Percentiles rank a stretch among this genome's conserved stretches.
Conservation (phyloP, 345 rosid genomes). For the Heritiera fomes region DNA sequence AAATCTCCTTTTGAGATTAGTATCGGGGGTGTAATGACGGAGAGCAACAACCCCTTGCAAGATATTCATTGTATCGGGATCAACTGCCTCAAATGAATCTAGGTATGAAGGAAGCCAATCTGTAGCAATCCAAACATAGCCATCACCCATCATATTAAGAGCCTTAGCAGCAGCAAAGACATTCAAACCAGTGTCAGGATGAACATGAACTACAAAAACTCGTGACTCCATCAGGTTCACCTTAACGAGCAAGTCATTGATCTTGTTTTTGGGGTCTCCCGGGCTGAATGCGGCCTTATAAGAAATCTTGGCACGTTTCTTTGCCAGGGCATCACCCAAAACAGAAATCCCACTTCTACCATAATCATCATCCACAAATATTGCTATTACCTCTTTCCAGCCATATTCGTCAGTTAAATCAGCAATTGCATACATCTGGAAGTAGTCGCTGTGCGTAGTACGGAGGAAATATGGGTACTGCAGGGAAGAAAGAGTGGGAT, state of each 20-base stretch:
- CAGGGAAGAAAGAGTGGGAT: conserved; percentile 57
- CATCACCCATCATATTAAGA: conserved; percentile 64
- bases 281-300: conserved; percentile 74
- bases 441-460: conserved; percentile 59
- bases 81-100: conserved; percentile 55
- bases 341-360: conserved; percentile 80
- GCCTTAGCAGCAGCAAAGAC: conserved; percentile 66
- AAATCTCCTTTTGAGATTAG: conserved; percentile 49
- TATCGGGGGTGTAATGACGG: conserved; percentile 78
- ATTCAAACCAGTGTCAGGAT: conserved; percentile 78
- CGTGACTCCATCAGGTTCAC: conserved; percentile 82
- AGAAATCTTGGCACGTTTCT: conserved; percentile 71
- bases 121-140: conserved; percentile 94
- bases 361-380: conserved; percentile 91
- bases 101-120: conserved; percentile 88
- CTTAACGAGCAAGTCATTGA: conserved; percentile 53
- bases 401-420: conserved; percentile 54
- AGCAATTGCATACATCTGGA: conserved; percentile 86
- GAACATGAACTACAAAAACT: conserved; percentile 83
- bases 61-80: conserved; percentile 52
- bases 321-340: conserved; percentile 74
- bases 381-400: conserved; percentile 83
- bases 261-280: conserved; percentile 44
- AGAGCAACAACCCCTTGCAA: conserved; percentile 89
- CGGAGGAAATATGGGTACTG: conserved; percentile 74